Conservation (phyloP, 768 basidiomycete species). For the Pisolithus marmoratus region DNA sequence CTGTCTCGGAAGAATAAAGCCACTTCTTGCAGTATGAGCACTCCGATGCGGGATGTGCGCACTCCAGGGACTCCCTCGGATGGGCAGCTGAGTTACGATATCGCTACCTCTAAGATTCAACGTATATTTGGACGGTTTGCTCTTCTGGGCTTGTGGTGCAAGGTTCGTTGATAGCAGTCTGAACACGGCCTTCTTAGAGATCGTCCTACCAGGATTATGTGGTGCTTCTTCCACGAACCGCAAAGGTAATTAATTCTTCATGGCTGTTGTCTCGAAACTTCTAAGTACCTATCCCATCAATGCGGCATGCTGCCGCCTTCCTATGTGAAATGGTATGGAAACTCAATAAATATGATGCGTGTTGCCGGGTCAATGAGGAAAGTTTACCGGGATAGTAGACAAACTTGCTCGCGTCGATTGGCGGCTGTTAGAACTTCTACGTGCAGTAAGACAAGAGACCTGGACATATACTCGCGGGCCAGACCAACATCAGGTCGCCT, state of each 20-base stretch:
- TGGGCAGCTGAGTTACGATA: background rate
- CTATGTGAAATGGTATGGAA: constrained; percentile 57
- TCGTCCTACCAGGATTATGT: constrained; percentile 61
- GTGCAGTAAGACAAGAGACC: constrained; percentile 43
- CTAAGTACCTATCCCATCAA: background rate
- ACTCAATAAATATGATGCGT: background rate
- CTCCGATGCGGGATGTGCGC: background rate
- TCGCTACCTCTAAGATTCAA: constrained; percentile 22
- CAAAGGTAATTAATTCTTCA: constrained; percentile 40
- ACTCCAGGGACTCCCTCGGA: constrained; percentile 32
- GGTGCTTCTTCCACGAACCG: constrained; percentile 82
- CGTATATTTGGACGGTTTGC: constrained; percentile 54
- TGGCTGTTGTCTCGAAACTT: background rate
- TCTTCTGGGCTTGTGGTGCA: constrained; percentile 76
- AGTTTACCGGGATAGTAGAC: constrained; percentile 49
- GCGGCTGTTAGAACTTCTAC: constrained; percentile 50
- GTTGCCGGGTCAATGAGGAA: background rate
- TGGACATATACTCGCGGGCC: constrained; percentile 58
- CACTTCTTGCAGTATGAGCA: background rate
- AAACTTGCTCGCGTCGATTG: constrained; percentile 63
- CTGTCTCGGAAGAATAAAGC: background rate
- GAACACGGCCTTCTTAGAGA: background rate
- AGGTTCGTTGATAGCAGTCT: constrained; percentile 40
- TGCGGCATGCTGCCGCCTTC: constrained; percentile 31
- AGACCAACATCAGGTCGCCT: constrained; percentile 36